Conservation (phyloP, 805 yeast species). For the Myxozyma nipponensis region DNA sequence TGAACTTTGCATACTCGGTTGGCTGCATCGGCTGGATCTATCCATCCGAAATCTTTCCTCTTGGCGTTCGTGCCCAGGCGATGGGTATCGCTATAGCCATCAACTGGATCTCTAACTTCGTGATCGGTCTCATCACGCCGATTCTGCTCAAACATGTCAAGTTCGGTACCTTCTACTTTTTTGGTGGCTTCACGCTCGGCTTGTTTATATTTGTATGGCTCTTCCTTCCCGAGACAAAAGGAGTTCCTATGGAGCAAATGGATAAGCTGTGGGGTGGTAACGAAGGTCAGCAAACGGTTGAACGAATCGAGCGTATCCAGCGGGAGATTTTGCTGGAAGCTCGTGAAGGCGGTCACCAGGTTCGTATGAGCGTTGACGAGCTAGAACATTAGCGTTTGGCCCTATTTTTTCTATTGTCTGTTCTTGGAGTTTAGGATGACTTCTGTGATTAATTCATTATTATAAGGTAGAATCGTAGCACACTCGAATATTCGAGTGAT, state of each 20-base stretch:
- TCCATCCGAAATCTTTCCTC: constrained; percentile 62
- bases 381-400: not conserved
- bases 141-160: constrained; percentile 39
- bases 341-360: not conserved
- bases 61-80: constrained; percentile 66
- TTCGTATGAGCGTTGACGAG: not conserved
- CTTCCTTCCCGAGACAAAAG: constrained; percentile 50
- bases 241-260: constrained; percentile 73
- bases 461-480: no score
- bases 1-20: constrained; percentile 31
- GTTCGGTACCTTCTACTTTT: constrained; percentile 24
- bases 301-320: constrained; percentile 16
- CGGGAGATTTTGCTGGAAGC: constrained; percentile 4
- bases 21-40: constrained; percentile 49
- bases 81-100: constrained; percentile 60
- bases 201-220: constrained; percentile 57
- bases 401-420: no score
- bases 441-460: not conserved
- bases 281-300: constrained; percentile 18
- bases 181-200: constrained; percentile 30
- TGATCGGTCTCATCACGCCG: constrained; percentile 47
- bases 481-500: no score
- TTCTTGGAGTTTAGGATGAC: no score
- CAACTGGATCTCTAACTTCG: constrained; percentile 59
- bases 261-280: constrained; percentile 55